Evolutionary conservation across 176 grass and related monocot genomes (phyloP).

Genomic region (Metroxylon sagu): DNA sequence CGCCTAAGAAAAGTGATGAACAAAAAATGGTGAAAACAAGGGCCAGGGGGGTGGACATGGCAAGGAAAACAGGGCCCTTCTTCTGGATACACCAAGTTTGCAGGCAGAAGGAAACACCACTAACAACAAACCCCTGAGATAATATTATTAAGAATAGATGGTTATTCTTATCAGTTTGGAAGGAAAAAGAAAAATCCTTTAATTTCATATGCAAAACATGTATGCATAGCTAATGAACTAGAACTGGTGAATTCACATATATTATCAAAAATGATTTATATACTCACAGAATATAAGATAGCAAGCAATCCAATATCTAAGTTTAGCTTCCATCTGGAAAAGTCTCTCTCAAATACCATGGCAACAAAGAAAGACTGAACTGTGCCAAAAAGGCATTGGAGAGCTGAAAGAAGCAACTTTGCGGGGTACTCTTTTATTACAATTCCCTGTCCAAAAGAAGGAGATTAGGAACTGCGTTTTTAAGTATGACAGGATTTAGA

Average conservation of each 20-base stretch:
- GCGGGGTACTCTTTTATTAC: no score
- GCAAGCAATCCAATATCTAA: conserved; percentile 40
- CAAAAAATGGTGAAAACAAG: conserved; percentile 37
- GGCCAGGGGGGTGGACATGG: conserved; percentile 31
- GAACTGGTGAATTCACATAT: no score
- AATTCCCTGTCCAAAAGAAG: no score
- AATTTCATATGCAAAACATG: no score
- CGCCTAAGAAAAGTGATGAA: conserved; percentile 41
- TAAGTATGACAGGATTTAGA: no score
- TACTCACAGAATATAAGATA: conserved; percentile 37
- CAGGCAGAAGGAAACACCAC: conserved; percentile 40
- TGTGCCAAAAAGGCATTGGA: conserved; percentile 26
- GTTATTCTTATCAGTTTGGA: no score
- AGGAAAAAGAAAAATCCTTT: no score
- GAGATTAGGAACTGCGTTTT: no score
- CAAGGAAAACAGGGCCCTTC: conserved; percentile 46
- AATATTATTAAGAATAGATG: no score
- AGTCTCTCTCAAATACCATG: conserved; percentile 48
- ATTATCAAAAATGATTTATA: no score
- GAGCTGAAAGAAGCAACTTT: no score
- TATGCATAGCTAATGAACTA: no score
- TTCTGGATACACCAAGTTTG: conserved; percentile 42
- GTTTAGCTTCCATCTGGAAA: conserved; percentile 48
- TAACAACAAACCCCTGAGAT: conserved; percentile 32
- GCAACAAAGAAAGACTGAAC: conserved; percentile 60